Percentiles rank a stretch among this genome's conserved stretches.
Conservation (phyloP, 2,329 filamentous ascomycete species). For the Cladosporium sphaerospermum region DNA sequence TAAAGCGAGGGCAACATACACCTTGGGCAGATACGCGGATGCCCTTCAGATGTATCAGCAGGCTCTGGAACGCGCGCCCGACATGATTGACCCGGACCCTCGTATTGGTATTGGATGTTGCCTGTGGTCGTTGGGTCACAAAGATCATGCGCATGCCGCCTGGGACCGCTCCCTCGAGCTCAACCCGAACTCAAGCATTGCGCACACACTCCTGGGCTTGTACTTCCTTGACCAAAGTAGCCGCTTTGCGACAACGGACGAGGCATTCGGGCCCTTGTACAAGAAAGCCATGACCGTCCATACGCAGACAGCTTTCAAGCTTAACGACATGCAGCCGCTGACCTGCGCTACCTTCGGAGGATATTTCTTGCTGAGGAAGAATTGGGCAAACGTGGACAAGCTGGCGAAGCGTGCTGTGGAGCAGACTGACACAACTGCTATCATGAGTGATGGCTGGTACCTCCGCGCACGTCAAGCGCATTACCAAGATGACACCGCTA, state of each 20-base stretch:
- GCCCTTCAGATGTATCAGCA: slow-evolving; percentile 81
- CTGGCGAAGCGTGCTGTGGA: slow-evolving; percentile 91
- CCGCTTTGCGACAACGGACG: slow-evolving; percentile 73
- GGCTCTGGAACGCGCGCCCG: slow-evolving; percentile 76
- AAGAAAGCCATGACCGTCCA: slow-evolving; percentile 93
- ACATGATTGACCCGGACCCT: slow-evolving; percentile 86
- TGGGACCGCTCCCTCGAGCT: slow-evolving; percentile 86
- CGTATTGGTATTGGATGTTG: slow-evolving; percentile 94
- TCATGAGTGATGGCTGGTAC: slow-evolving; percentile 98
- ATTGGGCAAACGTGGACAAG: slow-evolving; percentile 73
- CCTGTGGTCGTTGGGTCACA: slow-evolving; percentile 93
- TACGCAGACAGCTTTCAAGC: slow-evolving; percentile 86
- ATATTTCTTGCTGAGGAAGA: slow-evolving; percentile 82
- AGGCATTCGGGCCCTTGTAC: slow-evolving; percentile 77
- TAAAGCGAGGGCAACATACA: slow-evolving; percentile 79
- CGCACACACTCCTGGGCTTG: slow-evolving; percentile 81
- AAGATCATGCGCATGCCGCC: slow-evolving; percentile 81
- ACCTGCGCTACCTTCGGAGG: slow-evolving; percentile 84
- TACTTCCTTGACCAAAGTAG: slow-evolving; percentile 86
- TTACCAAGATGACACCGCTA: slow-evolving; percentile 66
- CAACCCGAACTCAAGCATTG: slow-evolving; percentile 77
- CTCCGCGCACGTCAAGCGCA: slow-evolving; percentile 87
- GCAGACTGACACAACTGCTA: slow-evolving; percentile 89
- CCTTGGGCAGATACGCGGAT: slow-evolving; percentile 77
- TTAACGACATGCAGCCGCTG: slow-evolving; percentile 84